Evolutionary conservation across 164 flowering plant genomes (phyloP), one percentile per base, ranked within the genome.

Genomic region (Kalanchoe fedtschenkoi): DNA sequence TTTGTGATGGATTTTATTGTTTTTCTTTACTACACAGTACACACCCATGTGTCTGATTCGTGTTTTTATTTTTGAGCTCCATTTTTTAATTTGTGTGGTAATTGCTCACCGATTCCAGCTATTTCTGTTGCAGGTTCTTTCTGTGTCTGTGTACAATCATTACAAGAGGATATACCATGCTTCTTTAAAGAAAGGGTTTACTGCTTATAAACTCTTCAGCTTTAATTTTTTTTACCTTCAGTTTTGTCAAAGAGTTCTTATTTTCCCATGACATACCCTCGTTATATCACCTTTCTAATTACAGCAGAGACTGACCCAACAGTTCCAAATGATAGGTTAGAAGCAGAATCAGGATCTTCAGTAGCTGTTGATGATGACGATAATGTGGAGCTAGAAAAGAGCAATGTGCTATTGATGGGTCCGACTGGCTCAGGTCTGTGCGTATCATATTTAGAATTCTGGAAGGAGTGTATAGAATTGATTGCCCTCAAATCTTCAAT

Each of bases 321-420:
- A 67, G 46, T 60, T 67, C 60, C 55, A 66, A 42, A 70, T 67
- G 68, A 66, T 79, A 92, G 96, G 80, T 70, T 88, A 74, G 91
- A 81, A 72, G 83, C 72, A 65, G 86, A 83, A 64, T 56, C 84
- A 35, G 80, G 70, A 59, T 70, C 21, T 54, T n/a, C 66, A 21
- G 74, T 61, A 37, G 66, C 69, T 39, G 65, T 78, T 66, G 80
- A 76, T 75, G 80, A 85, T 72, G 92, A 83, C 39, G 84, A 79
- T 55, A 82, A 77, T 66, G 97, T 90, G 15, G 99, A 93, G 73
- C 73, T 93, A 66, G 99, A 93, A 64, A 93, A 93, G 73, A 93
- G 99, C 85, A 93, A 93, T 84, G 95, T 93, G 35, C 87, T 93
- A 24, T 76, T 93, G 74, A 86, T 93, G 95, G 99, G 99, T 61